These are phyloP conservation scores for Barbarea vulgaris DNA, from an alignment of 345 rosid species.

Conservation along the genomic window DNA sequence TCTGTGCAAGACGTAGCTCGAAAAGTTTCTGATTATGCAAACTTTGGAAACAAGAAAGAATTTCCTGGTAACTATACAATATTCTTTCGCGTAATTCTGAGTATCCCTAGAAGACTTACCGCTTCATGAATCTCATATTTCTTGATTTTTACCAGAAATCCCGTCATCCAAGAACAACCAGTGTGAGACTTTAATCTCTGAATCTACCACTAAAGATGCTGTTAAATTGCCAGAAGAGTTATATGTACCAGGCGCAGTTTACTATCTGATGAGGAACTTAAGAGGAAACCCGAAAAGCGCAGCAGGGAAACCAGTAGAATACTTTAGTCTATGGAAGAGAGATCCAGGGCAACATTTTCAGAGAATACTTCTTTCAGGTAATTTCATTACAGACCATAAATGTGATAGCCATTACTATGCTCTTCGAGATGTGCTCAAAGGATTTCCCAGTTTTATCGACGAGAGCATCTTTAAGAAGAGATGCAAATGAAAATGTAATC, in stretches of 20 bases:
- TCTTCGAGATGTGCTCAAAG: slow-evolving; percentile 83
- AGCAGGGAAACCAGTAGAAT: slow-evolving; percentile 42
- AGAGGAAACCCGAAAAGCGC: slow-evolving; percentile 35
- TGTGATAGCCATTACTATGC: slow-evolving; percentile 91
- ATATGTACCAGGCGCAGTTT: slow-evolving; percentile 74
- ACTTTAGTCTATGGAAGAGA: slow-evolving; percentile 81
- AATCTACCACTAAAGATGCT: slow-evolving; percentile 27
- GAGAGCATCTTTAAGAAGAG: slow-evolving; percentile 49
- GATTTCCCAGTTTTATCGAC: slow-evolving; percentile 52
- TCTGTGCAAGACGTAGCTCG: slow-evolving; percentile 86
- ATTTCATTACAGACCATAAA: slow-evolving; percentile 82
- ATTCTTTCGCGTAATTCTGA: neutral
- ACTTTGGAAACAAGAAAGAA: slow-evolving; percentile 54
- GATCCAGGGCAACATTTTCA: slow-evolving; percentile 85
- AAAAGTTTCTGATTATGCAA: slow-evolving; percentile 83
- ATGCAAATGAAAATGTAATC: slow-evolving; percentile 17
- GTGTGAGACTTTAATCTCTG: slow-evolving; percentile 23
- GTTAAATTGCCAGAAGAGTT: slow-evolving; percentile 56
- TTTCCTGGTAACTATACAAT: slow-evolving; percentile 47
- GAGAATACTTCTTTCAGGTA: slow-evolving; percentile 79
- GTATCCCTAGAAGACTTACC: neutral
- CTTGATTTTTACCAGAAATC: slow-evolving; percentile 38
- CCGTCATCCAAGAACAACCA: slow-evolving; percentile 27
- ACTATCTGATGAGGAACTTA: slow-evolving; percentile 72
- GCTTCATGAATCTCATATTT: neutral